Conservation (phyloP, 2,329 filamentous ascomycete species). For the Apiospora sp. region DNA sequence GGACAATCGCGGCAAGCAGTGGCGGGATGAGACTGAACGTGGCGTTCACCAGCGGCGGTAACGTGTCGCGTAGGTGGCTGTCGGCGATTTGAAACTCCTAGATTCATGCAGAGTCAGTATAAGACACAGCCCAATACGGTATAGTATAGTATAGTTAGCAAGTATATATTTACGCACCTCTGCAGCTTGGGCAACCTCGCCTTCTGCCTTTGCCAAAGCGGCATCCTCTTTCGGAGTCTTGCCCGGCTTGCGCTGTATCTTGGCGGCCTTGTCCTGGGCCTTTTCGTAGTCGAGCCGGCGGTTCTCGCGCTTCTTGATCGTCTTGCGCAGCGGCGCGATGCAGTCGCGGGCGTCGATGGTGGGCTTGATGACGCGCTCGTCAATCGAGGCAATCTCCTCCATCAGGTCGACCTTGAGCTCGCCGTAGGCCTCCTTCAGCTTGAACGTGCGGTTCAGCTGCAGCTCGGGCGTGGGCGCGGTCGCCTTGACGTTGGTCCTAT, state of each 20-base stretch:
- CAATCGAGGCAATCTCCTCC: constrained; percentile 75
- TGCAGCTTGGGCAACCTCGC: constrained; percentile 70
- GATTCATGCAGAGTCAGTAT: constrained; percentile 19
- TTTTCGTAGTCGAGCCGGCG: constrained; percentile 84
- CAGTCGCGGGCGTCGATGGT: constrained; percentile 73
- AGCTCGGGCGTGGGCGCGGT: constrained; percentile 67
- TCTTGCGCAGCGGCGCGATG: constrained; percentile 78
- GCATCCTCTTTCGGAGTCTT: constrained; percentile 77
- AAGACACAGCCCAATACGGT: neutral
- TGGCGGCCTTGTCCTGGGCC: constrained; percentile 74
- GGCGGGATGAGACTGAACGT: constrained; percentile 78
- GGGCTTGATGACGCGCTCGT: constrained; percentile 73
- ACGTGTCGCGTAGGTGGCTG: constrained; percentile 72
- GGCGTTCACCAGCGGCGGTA: constrained; percentile 76
- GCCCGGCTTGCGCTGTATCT: constrained; percentile 73
- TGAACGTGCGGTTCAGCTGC: constrained; percentile 70
- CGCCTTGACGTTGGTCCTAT: constrained; percentile 61
- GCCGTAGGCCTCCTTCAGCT: constrained; percentile 71
- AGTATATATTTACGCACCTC: constrained; percentile 56
- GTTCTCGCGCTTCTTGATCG: constrained; percentile 85
- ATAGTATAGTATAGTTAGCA: constrained; percentile 4
- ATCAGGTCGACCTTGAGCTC: constrained; percentile 76
- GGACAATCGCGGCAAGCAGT: constrained; percentile 73
- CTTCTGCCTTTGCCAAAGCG: constrained; percentile 74
- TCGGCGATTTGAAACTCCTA: constrained; percentile 80